Evolutionary conservation across 2,329 filamentous ascomycete species (phyloP).

Genomic region (Harringtonia lauricola): DNA sequence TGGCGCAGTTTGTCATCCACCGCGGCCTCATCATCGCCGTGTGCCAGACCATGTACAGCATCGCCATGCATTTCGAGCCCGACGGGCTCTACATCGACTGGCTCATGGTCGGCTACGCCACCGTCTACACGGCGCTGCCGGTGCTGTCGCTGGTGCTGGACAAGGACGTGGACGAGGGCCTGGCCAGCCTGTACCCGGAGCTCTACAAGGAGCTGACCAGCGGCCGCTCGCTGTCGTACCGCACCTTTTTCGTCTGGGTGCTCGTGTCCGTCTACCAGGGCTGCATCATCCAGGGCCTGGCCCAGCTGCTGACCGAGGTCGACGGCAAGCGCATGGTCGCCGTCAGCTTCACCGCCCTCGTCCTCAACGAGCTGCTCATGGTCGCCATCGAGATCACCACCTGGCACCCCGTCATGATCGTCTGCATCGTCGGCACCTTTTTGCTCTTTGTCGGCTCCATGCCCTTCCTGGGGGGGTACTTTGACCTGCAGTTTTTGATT

Average conservation of each 20-base stretch:
- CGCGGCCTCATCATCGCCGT: slow-evolving; percentile 90
- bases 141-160: slow-evolving; percentile 92
- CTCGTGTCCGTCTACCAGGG: slow-evolving; percentile 92
- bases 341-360: slow-evolving; percentile 82
- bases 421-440: slow-evolving; percentile 72
- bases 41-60: slow-evolving; percentile 95
- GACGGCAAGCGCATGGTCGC: slow-evolving; percentile 69
- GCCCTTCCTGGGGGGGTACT: slow-evolving; percentile 83
- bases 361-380: slow-evolving; percentile 94
- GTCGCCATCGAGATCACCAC: slow-evolving; percentile 93
- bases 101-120: slow-evolving; percentile 94
- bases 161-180: slow-evolving; percentile 84
- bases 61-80: slow-evolving; percentile 84
- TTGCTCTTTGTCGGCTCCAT: slow-evolving; percentile 70
- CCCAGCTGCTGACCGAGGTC: slow-evolving; percentile 75
- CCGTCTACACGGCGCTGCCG: slow-evolving; percentile 85
- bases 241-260: slow-evolving; percentile 96
- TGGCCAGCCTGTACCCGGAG: slow-evolving; percentile 92
- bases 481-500: slow-evolving; percentile 70
- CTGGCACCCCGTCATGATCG: slow-evolving; percentile 90
- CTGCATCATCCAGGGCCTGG: slow-evolving; percentile 86
- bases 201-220: slow-evolving; percentile 95
- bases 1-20: slow-evolving; percentile 97
- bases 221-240: slow-evolving; percentile 77
- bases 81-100: slow-evolving; percentile 93